Evolutionary conservation across 805 yeast genomes (phyloP).

Genomic region (Yarrowia deformans): DNA sequence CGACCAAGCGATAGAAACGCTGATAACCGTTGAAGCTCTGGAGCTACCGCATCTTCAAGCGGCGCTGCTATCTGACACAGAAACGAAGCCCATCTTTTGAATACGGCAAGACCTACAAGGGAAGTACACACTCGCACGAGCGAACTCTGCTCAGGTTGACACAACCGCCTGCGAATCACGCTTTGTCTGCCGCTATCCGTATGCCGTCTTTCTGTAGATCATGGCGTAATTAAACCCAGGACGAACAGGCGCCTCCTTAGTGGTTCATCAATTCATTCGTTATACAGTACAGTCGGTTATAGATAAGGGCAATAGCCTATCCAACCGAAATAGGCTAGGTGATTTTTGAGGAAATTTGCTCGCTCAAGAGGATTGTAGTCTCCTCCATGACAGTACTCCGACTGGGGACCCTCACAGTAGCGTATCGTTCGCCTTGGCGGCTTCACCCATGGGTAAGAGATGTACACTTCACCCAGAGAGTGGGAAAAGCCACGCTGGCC

Average conservation of each 20-base stretch:
- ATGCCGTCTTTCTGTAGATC: background rate
- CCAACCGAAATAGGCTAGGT: constrained; percentile 32
- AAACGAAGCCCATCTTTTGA: too few relatives aligned
- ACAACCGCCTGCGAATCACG: background rate
- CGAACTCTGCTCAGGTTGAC: background rate
- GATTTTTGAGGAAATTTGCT: constrained; percentile 30
- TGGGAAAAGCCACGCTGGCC: constrained; percentile 15
- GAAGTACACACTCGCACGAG: background rate
- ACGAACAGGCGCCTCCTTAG: background rate
- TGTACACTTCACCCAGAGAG: constrained; percentile 29
- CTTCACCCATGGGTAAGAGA: constrained; percentile 21
- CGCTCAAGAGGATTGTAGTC: constrained; percentile 34
- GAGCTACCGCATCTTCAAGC: too few relatives aligned
- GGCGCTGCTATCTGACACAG: background rate
- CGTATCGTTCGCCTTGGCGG: constrained; percentile 10
- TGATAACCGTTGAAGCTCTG: too few relatives aligned
- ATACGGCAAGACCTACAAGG: background rate
- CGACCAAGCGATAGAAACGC: too few relatives aligned
- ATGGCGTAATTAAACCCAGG: background rate
- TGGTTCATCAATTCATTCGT: background rate
- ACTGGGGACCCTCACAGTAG: constrained; percentile 21
- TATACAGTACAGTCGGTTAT: background rate
- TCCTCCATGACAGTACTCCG: constrained; percentile 26
- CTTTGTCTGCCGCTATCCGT: background rate
- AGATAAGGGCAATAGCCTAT: constrained; percentile 35